These are phyloP conservation scores for Penicillium thymicola DNA, from an alignment of 2,329 filamentous ascomycete species.

Conservation along the genomic window DNA sequence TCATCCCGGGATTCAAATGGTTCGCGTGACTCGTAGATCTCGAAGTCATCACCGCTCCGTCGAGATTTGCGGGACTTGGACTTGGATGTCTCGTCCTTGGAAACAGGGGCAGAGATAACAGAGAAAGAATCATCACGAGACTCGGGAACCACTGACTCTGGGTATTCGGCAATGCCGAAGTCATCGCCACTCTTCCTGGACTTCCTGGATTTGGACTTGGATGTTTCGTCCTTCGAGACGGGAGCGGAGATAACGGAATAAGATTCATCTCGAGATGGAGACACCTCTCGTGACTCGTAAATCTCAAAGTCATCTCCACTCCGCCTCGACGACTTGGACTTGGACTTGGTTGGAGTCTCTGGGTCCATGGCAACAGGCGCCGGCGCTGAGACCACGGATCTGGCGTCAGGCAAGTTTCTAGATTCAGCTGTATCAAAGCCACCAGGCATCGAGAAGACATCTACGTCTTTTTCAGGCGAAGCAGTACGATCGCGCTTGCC, in stretches of 20 bases:
- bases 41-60: slow-evolving; percentile 3
- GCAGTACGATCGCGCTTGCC: slow-evolving; percentile 12
- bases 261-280: background rate
- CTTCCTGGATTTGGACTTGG: background rate
- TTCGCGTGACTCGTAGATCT: background rate
- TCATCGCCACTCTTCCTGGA: background rate
- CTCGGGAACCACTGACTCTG: background rate
- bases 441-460: slow-evolving; percentile 33
- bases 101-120: background rate
- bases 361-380: background rate
- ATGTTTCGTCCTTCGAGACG: background rate
- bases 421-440: slow-evolving; percentile 27
- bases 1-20: background rate
- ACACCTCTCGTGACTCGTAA: background rate
- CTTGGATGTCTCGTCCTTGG: slow-evolving; percentile 5
- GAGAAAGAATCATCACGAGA: slow-evolving; percentile 4
- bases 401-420: slow-evolving; percentile 7
- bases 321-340: background rate
- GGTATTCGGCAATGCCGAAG: background rate
- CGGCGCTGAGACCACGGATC: slow-evolving; percentile 10
- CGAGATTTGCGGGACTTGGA: slow-evolving; percentile 2
- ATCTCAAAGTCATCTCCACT: slow-evolving; percentile 2
- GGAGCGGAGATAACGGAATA: slow-evolving; percentile 1
- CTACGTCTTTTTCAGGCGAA: slow-evolving; percentile 16
- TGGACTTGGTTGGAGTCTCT: background rate